A percentile compares a stretch with the other conserved stretches of the same genome.
phyloP scores from a whole-genome alignment of 1,284 basidiomycete genomes.

The Pulchroboletus neoregius region DNA sequence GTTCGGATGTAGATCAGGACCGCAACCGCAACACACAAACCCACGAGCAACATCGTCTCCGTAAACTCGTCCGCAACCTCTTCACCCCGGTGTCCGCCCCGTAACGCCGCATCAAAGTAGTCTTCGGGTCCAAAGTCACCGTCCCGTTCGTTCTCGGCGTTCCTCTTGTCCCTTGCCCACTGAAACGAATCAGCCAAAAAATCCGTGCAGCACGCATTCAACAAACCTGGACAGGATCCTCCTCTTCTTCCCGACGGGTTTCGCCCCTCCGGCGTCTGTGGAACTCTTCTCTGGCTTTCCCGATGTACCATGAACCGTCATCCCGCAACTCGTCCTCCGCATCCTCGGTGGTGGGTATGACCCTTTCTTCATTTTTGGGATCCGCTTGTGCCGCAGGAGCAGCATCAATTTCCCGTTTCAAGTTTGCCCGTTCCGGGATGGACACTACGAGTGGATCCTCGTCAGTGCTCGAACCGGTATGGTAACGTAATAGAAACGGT shows the following conservation, averaged over 20 bases:
- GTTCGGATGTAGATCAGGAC: conserved; percentile 68
- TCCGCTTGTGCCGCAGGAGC: conserved; percentile 21
- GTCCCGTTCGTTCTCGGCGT: conserved; percentile 67
- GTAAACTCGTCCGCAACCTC: conserved; percentile 59
- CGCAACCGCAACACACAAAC: conserved; percentile 62
- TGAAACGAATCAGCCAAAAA: conserved; percentile 29
- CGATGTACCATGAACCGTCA: conserved; percentile 71
- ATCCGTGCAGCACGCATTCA: neutral
- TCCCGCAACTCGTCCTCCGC: conserved; percentile 37
- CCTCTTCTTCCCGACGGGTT: conserved; percentile 46
- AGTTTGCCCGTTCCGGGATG: conserved; percentile 18
- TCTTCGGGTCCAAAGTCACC: conserved; percentile 75
- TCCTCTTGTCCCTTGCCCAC: conserved; percentile 74
- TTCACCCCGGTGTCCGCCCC: conserved; percentile 56
- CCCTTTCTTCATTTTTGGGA: conserved; percentile 24
- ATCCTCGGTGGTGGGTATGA: conserved; percentile 19
- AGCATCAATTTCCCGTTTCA: conserved; percentile 29
- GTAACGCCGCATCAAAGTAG: conserved; percentile 66
- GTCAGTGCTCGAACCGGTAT: conserved; percentile 9
- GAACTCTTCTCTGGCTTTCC: conserved; percentile 74
- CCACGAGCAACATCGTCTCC: conserved; percentile 69
- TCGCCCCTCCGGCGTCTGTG: conserved; percentile 48
- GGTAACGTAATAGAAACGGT: neutral
- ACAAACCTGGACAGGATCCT: conserved; percentile 65
- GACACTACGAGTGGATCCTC: conserved; percentile 24